phyloP scores from a whole-genome alignment of 1,139 yeast species.

The Kurtzmaniella quercitrusa region DNA sequence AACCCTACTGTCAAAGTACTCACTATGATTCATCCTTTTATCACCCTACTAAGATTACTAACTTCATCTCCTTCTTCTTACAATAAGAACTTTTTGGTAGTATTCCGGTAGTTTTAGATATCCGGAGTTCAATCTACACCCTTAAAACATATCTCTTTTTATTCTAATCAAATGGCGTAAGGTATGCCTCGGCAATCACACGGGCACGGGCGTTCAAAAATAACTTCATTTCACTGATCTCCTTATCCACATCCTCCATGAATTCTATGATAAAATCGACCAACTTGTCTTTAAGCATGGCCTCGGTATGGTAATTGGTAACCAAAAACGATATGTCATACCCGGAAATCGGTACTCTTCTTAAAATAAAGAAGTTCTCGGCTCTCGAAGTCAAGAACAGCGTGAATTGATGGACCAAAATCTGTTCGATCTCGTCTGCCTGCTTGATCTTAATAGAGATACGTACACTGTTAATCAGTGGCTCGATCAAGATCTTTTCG shows the following conservation, averaged over 20 bases:
- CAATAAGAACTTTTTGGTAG: no score
- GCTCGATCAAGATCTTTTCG: conserved; percentile 88
- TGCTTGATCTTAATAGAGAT: conserved; percentile 91
- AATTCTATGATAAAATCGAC: conserved; percentile 96
- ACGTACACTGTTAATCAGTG: conserved; percentile 86
- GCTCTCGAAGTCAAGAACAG: conserved; percentile 94
- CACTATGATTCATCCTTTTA: no score
- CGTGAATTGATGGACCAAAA: conserved; percentile 89
- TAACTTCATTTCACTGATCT: conserved; percentile 96
- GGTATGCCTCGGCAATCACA: conserved; percentile 93
- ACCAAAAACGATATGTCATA: conserved; percentile 91
- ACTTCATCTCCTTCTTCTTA: no score
- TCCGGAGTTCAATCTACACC: not conserved
- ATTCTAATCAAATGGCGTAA: conserved; percentile 62
- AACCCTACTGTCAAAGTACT: no score
- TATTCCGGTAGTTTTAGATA: no score
- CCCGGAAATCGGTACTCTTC: conserved; percentile 88
- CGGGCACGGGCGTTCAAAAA: conserved; percentile 97
- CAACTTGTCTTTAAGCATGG: conserved; percentile 90
- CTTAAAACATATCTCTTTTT: not conserved
- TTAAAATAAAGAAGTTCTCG: conserved; percentile 83
- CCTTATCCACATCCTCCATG: conserved; percentile 99
- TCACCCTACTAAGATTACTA: no score
- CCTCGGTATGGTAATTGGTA: conserved; percentile 93
- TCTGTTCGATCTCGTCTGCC: conserved; percentile 95